Percentiles rank a stretch among this genome's conserved stretches.
phyloP scores from a whole-genome alignment of 148 eudicot genomes.

The Salicornia ramosissima region DNA sequence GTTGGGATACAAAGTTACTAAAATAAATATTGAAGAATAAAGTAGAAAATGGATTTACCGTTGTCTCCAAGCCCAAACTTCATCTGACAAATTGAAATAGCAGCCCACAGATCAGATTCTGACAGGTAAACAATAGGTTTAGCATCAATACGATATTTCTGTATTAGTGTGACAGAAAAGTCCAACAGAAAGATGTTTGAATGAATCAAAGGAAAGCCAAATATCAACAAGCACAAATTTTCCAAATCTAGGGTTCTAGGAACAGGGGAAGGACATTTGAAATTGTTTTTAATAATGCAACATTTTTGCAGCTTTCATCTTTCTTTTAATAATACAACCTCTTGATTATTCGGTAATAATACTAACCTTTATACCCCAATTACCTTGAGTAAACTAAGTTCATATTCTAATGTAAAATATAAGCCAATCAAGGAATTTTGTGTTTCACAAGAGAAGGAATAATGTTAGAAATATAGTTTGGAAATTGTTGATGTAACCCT shows the following conservation, averaged over 20 bases:
- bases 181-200: neutral
- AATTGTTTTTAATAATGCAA: neutral
- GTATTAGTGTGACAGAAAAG: neutral
- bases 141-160: neutral
- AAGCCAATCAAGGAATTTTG: no score
- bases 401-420: no score
- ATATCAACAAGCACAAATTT: neutral
- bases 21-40: neutral
- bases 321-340: no score
- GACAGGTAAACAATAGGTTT: neutral
- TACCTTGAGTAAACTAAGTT: no score
- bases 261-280: neutral
- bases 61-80: slow-evolving; percentile 1
- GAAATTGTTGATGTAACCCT: no score
- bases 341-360: no score
- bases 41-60: neutral
- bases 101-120: slow-evolving; percentile 2
- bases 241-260: neutral
- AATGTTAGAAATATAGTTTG: no score
- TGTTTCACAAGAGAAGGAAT: no score
- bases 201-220: neutral
- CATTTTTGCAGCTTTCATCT: no score
- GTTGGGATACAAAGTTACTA: neutral
- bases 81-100: slow-evolving; percentile 2
- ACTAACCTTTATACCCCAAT: no score